Conservation (phyloP, 805 yeast genomes). For the Cyberlindnera lachancei region DNA sequence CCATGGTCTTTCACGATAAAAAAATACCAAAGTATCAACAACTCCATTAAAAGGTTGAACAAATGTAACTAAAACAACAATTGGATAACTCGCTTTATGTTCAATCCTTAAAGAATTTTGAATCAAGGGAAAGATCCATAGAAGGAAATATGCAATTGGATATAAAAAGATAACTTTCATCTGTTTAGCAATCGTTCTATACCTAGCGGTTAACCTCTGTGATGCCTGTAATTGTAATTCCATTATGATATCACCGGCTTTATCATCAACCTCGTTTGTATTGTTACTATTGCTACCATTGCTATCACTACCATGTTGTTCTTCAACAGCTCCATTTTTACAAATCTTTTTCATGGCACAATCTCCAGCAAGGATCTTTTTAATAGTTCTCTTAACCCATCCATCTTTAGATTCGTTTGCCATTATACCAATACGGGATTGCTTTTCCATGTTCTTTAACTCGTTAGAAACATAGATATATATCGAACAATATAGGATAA, state of each 20-base stretch:
- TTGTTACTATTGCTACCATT: background rate
- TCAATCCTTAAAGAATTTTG: slow-evolving; percentile 47
- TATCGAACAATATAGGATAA: slow-evolving; percentile 59
- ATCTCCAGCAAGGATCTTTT: background rate
- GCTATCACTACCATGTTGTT: no score
- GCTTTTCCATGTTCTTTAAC: slow-evolving; percentile 16
- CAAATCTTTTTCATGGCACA: background rate
- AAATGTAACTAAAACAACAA: slow-evolving; percentile 60
- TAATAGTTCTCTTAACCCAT: background rate
- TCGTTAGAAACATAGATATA: slow-evolving; percentile 66
- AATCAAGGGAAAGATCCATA: slow-evolving; percentile 79
- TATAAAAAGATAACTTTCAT: slow-evolving; percentile 75
- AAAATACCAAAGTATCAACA: slow-evolving; percentile 69
- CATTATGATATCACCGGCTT: slow-evolving; percentile 6
- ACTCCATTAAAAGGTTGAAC: slow-evolving; percentile 77
- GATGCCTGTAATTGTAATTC: slow-evolving; percentile 23
- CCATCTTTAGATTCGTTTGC: background rate
- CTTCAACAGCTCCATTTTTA: no score
- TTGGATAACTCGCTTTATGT: slow-evolving; percentile 52
- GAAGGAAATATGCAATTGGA: slow-evolving; percentile 70
- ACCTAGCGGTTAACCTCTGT: slow-evolving; percentile 47
- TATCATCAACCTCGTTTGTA: slow-evolving; percentile 2
- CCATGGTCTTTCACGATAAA: slow-evolving; percentile 80
- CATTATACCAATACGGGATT: slow-evolving; percentile 1
- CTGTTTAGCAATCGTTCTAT: slow-evolving; percentile 65